phyloP scores from a whole-genome alignment of 2,329 filamentous ascomycete species.

The Colletotrichum tropicale region DNA sequence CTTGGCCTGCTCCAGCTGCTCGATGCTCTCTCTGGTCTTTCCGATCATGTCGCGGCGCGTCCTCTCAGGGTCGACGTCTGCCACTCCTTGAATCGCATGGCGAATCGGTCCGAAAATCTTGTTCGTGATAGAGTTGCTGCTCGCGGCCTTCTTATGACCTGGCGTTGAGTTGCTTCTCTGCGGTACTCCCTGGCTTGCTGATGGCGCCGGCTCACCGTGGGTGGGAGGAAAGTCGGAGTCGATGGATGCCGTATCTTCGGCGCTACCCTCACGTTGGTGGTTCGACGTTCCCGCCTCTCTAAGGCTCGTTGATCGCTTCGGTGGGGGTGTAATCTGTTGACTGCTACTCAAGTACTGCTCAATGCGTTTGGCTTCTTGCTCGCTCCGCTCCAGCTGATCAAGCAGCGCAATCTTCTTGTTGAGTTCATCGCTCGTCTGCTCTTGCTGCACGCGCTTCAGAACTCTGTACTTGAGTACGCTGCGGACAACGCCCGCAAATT shows the following conservation, averaged over 20 bases:
- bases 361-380: constrained; percentile 89
- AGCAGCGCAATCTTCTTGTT: constrained; percentile 83
- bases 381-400: constrained; percentile 90
- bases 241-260: constrained; percentile 84
- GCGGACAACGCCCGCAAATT: constrained; percentile 94
- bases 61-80: constrained; percentile 93
- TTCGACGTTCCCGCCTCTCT: constrained; percentile 51
- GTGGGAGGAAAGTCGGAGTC: constrained; percentile 96
- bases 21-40: constrained; percentile 89
- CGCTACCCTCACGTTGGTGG: constrained; percentile 58
- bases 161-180: constrained; percentile 49
- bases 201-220: constrained; percentile 77
- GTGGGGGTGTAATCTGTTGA: constrained; percentile 66
- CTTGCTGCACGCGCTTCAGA: constrained; percentile 93
- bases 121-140: constrained; percentile 87
- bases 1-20: constrained; percentile 87
- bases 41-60: constrained; percentile 92
- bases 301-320: constrained; percentile 67
- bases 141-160: constrained; percentile 79
- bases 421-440: constrained; percentile 94
- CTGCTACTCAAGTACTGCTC: constrained; percentile 87
- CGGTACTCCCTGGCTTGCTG: constrained; percentile 74
- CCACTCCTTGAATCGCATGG: constrained; percentile 94
- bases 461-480: constrained; percentile 88
- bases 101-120: constrained; percentile 96